Conservation (phyloP, 169 alveolate species). For the Plasmodium gonderi region DNA sequence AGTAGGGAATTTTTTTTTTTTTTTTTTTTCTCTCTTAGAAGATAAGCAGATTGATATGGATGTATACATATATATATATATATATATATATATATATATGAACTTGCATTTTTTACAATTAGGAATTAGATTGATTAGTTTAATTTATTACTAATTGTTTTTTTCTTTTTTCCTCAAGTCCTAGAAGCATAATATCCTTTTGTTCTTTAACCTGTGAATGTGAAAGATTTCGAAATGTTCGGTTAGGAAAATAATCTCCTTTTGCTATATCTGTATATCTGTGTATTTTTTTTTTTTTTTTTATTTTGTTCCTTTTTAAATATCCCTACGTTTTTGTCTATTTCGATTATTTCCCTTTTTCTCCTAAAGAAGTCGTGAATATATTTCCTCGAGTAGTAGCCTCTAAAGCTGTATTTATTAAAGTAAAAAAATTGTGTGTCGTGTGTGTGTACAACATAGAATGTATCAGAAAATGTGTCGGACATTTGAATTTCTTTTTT, state of each 20-base stretch:
- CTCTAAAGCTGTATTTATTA: constrained; percentile 27
- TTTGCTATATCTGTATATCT: neutral
- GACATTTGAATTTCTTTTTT: neutral
- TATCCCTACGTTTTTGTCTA: constrained; percentile 18
- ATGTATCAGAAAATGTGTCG: neutral
- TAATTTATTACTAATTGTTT: constrained; percentile 26
- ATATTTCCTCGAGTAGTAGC: constrained; percentile 65
- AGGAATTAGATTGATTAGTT: neutral
- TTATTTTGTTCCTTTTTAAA: neutral
- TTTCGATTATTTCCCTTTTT: constrained; percentile 44
- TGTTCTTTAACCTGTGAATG: constrained; percentile 37
- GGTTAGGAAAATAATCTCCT: neutral
- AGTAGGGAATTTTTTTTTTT: neutral
- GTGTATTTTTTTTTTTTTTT: neutral
- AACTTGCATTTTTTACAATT: neutral
- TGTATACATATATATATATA: neutral
- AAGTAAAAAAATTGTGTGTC: neutral
- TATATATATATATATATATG: neutral
- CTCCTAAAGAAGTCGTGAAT: constrained; percentile 66
- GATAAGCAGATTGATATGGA: neutral
- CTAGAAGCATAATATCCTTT: constrained; percentile 5
- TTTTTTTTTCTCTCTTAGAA: neutral
- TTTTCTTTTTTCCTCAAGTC: constrained; percentile 32
- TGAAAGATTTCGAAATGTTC: neutral
- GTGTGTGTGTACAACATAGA: neutral